Percentiles rank a stretch among this genome's conserved stretches.
phyloP scores from a whole-genome alignment of 306 rosid species.

The Dalbergia cultrata region DNA sequence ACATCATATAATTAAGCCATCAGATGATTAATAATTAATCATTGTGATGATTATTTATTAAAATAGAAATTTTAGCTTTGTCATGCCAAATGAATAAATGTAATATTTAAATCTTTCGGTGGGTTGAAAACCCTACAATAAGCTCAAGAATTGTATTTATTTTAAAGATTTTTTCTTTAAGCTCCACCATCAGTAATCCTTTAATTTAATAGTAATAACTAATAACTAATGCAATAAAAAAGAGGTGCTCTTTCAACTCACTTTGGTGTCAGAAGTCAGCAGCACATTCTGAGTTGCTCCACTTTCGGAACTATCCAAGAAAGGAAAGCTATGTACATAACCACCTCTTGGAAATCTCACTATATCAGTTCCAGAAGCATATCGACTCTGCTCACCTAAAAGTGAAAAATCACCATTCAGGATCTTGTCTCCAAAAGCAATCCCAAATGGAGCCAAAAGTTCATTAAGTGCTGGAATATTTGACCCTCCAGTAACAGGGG shows the following conservation, averaged over 20 bases:
- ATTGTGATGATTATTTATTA: background rate
- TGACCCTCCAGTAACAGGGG: conserved; percentile 96
- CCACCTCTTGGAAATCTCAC: conserved; percentile 92
- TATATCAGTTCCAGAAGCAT: conserved; percentile 95
- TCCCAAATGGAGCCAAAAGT: conserved; percentile 93
- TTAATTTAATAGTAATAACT: conserved; percentile 1
- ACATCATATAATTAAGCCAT: background rate
- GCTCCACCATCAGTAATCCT: conserved; percentile 5
- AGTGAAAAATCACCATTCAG: conserved; percentile 92
- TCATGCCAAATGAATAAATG: conserved; percentile 13
- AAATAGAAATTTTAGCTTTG: conserved; percentile 25
- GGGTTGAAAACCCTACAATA: conserved; percentile 12
- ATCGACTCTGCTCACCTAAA: conserved; percentile 92
- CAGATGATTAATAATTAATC: background rate
- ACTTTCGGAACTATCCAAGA: conserved; percentile 95
- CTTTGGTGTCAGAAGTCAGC: conserved; percentile 72
- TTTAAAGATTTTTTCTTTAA: background rate
- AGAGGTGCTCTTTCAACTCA: conserved; percentile 47
- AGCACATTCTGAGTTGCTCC: conserved; percentile 95
- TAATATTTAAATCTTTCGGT: background rate
- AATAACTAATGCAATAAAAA: conserved; percentile 7
- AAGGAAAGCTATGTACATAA: conserved; percentile 86
- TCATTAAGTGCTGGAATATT: conserved; percentile 93
- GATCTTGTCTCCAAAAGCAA: conserved; percentile 97
- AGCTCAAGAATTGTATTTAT: background rate